Evolutionary conservation across 228 moss, liverwort and hornwort species (phyloP).

Genomic region (Sphagnum magellanicum): DNA sequence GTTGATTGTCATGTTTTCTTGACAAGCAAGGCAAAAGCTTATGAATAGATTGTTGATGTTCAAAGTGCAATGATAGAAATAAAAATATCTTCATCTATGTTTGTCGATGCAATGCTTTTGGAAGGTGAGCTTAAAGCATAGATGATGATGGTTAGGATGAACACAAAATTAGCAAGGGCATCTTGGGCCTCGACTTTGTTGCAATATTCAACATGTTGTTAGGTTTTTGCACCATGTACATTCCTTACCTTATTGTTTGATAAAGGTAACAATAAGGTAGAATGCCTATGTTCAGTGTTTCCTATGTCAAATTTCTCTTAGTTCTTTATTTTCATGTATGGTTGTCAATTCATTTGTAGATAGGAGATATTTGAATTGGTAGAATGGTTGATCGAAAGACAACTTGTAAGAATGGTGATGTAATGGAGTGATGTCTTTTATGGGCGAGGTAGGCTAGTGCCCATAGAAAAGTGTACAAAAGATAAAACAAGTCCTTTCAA

Average conservation of each 20-base stretch:
- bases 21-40: slow-evolving; percentile 38
- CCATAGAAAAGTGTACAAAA: slow-evolving; percentile 63
- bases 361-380: too few species aligned
- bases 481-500: slow-evolving; percentile 17
- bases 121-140: slow-evolving; percentile 16
- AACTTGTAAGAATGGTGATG: too few species aligned
- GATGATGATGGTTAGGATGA: slow-evolving; percentile 8
- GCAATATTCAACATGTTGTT: slow-evolving; percentile 36
- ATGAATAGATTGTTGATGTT: slow-evolving; percentile 76
- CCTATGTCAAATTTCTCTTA: too few species aligned
- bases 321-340: too few species aligned
- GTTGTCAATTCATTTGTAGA: too few species aligned
- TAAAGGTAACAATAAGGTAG: too few species aligned
- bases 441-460: slow-evolving; percentile 43
- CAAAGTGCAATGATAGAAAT: slow-evolving; percentile 33
- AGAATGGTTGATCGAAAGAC: too few species aligned
- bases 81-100: slow-evolving; percentile 43
- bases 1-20: background rate
- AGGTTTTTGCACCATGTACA: slow-evolving; percentile 71
- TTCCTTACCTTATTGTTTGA: background rate
- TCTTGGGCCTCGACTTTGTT: slow-evolving; percentile 37
- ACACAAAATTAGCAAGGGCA: slow-evolving; percentile 46
- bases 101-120: slow-evolving; percentile 50
- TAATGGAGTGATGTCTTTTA: too few species aligned
- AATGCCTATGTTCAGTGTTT: too few species aligned